phyloP scores from a whole-genome alignment of 768 basidiomycete genomes.

The Tephrocybe sp. region DNA sequence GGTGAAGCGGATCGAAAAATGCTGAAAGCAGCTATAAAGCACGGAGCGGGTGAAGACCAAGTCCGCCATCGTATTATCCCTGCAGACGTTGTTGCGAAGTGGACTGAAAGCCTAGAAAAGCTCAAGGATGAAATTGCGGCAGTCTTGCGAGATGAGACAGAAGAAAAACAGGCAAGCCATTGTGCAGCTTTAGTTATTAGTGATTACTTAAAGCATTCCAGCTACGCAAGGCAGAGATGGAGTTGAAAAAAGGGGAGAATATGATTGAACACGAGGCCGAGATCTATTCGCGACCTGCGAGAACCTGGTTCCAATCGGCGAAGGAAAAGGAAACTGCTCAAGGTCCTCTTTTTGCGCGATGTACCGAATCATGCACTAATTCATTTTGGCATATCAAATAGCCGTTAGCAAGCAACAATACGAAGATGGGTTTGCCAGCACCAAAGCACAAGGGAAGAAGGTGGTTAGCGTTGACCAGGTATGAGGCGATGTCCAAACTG shows the following conservation, averaged over 20 bases:
- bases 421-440: constrained; percentile 47
- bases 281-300: constrained; percentile 88
- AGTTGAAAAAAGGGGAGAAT: constrained; percentile 91
- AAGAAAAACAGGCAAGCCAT: constrained; percentile 78
- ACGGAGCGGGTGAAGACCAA: constrained; percentile 72
- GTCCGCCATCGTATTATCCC: constrained; percentile 89
- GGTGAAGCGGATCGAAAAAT: constrained; percentile 96
- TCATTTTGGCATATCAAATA: constrained; percentile 25
- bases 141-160: constrained; percentile 88
- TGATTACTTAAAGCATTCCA: constrained; percentile 26
- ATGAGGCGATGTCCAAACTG: constrained; percentile 6
- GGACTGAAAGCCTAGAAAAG: constrained; percentile 63
- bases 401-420: constrained; percentile 77
- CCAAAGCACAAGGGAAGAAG: constrained; percentile 39
- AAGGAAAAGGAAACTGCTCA: constrained; percentile 80
- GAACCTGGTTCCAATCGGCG: constrained; percentile 97
- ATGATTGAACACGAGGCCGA: constrained; percentile 91
- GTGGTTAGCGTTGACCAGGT: constrained; percentile 39
- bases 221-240: constrained; percentile 93
- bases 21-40: constrained; percentile 94
- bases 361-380: constrained; percentile 6
- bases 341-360: constrained; percentile 43
- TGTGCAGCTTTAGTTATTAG: neutral
- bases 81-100: constrained; percentile 66
- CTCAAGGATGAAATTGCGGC: constrained; percentile 76